phyloP scores from a whole-genome alignment of 2,329 filamentous ascomycete genomes.

The Dendrostoma leiphaemia region DNA sequence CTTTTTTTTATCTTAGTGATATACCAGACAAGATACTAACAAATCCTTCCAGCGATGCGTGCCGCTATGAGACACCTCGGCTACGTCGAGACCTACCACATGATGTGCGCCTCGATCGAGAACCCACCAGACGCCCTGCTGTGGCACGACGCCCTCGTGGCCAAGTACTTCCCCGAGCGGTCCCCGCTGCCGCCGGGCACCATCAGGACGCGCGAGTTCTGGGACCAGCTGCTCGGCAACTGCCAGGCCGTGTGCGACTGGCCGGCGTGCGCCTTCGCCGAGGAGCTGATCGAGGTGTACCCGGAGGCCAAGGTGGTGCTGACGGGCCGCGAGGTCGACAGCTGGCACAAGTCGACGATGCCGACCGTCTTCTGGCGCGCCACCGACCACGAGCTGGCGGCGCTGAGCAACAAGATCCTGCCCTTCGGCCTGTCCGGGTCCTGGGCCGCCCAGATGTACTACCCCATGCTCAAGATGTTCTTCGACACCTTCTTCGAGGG shows the following conservation, averaged over 20 bases:
- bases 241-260: constrained; percentile 68
- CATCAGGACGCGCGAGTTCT: constrained; percentile 55
- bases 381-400: constrained; percentile 55
- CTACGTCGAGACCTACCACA: constrained; percentile 69
- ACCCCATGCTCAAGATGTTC: constrained; percentile 69
- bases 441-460: constrained; percentile 67
- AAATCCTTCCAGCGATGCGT: constrained; percentile 52
- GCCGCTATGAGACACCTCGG: constrained; percentile 65
- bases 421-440: constrained; percentile 52
- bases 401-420: constrained; percentile 11
- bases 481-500: constrained; percentile 67
- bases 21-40: background rate
- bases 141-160: constrained; percentile 66
- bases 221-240: constrained; percentile 66
- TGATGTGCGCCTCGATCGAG: constrained; percentile 69
- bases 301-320: constrained; percentile 71
- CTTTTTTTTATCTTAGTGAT: background rate
- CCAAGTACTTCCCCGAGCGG: constrained; percentile 53
- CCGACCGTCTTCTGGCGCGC: constrained; percentile 68
- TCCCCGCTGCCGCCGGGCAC: constrained; percentile 41
- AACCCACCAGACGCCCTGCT: constrained; percentile 66
- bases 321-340: constrained; percentile 64
- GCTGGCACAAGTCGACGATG: constrained; percentile 61
- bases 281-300: constrained; percentile 69
- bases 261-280: constrained; percentile 65